Evolutionary conservation across 2,329 filamentous ascomycete species (phyloP).

Genomic region (Paracoccidioides brasiliensis): DNA sequence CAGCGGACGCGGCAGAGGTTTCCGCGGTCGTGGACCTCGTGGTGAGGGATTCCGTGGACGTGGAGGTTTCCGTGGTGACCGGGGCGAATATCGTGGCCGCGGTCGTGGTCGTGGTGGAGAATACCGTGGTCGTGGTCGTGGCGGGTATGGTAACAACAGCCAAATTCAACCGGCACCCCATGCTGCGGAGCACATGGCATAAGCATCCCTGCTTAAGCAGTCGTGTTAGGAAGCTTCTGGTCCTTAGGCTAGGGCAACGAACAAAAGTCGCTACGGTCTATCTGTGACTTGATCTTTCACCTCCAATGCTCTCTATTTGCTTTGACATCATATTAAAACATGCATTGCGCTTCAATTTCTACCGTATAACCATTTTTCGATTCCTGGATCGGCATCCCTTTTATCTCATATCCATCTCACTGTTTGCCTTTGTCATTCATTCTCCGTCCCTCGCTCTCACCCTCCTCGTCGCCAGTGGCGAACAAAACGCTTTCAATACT

Average conservation of each 20-base stretch:
- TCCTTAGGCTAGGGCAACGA: background rate
- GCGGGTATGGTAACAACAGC: conserved; percentile 9
- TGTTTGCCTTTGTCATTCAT: background rate
- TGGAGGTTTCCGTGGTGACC: conserved; percentile 17
- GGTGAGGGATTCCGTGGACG: conserved; percentile 27
- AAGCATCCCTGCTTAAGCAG: background rate
- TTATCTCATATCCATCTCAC: background rate
- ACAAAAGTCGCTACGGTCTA: background rate
- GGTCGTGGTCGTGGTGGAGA: conserved; percentile 23
- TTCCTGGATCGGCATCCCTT: background rate
- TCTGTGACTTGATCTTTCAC: background rate
- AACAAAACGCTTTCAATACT: background rate
- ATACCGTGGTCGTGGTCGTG: conserved; percentile 23
- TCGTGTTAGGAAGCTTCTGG: too few species aligned
- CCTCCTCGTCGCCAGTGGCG: background rate
- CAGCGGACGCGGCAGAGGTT: conserved; percentile 24
- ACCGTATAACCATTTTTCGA: background rate
- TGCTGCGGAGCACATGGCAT: background rate
- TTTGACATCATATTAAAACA: background rate
- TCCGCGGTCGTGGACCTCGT: conserved; percentile 20
- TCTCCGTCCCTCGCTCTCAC: background rate
- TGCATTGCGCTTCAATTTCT: background rate
- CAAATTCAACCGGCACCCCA: background rate
- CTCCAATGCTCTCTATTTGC: background rate
- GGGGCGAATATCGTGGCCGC: conserved; percentile 25